Evolutionary conservation across 345 rosid species (phyloP).

Genomic region (Turritis glabra): DNA sequence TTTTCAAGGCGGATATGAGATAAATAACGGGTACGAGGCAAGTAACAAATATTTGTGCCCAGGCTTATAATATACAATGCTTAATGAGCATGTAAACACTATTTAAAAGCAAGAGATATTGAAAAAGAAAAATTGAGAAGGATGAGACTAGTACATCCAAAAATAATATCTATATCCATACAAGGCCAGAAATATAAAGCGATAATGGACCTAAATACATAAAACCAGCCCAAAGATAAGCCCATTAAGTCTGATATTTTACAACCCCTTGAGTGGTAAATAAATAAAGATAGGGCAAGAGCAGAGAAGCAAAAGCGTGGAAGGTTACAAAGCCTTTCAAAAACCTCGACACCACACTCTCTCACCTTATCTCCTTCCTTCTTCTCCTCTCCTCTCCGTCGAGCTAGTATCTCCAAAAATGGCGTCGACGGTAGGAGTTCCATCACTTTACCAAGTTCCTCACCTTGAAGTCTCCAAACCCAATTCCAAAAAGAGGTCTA

Average conservation of each 20-base stretch:
- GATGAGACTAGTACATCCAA: no score
- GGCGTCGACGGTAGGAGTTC: constrained; percentile 53
- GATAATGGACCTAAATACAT: neutral
- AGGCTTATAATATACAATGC: no score
- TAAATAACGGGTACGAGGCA: no score
- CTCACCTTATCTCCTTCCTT: constrained; percentile 25
- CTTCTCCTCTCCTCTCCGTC: constrained; percentile 9
- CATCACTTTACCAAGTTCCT: constrained; percentile 48
- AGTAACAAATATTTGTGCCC: no score
- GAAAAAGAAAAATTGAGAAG: no score
- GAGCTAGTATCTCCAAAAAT: constrained; percentile 27
- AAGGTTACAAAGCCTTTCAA: constrained; percentile 41
- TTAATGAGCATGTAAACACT: no score
- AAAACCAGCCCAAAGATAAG: neutral
- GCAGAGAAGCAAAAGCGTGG: constrained; percentile 41
- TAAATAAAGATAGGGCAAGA: constrained; percentile 36
- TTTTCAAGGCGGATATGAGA: no score
- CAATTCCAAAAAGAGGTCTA: constrained; percentile 32
- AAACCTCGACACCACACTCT: constrained; percentile 12
- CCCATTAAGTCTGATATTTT: constrained; percentile 25
- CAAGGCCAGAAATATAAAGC: neutral
- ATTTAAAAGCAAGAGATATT: no score
- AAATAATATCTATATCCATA: neutral
- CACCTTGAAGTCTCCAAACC: constrained; percentile 43
- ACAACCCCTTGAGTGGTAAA: constrained; percentile 16